Evolutionary conservation across 1,139 yeast genomes (phyloP).

Genomic region (Debaryomyces fabryi): DNA sequence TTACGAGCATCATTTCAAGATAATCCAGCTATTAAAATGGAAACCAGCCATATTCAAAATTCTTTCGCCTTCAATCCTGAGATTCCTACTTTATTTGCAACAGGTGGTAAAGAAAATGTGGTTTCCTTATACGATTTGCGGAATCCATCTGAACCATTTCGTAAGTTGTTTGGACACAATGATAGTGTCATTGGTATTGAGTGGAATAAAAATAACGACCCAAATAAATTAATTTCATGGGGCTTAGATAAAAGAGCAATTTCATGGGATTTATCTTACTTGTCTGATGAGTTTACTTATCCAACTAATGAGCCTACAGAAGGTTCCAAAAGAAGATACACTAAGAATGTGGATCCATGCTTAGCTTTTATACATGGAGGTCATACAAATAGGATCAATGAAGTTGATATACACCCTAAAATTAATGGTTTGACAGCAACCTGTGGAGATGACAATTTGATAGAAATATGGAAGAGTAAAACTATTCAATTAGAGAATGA

Average conservation of each 20-base stretch:
- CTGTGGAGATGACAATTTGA: slow-evolving; percentile 55
- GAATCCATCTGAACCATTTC: slow-evolving; percentile 47
- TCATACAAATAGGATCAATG: slow-evolving; percentile 56
- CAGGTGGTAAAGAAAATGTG: slow-evolving; percentile 57
- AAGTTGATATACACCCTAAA: slow-evolving; percentile 52
- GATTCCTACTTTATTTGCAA: slow-evolving; percentile 46
- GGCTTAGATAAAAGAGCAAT: slow-evolving; percentile 53
- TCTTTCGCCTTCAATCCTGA: slow-evolving; percentile 53
- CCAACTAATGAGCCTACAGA: slow-evolving; percentile 31
- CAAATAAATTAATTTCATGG: slow-evolving; percentile 45
- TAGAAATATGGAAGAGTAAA: slow-evolving; percentile 59
- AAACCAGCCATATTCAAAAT: slow-evolving; percentile 49
- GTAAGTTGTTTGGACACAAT: slow-evolving; percentile 54
- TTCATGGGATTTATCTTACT: slow-evolving; percentile 51
- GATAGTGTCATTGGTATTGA: slow-evolving; percentile 42
- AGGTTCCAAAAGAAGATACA: slow-evolving; percentile 27
- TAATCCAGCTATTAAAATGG: slow-evolving; percentile 47
- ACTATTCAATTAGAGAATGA: slow-evolving; percentile 43
- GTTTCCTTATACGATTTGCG: slow-evolving; percentile 55
- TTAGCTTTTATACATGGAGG: slow-evolving; percentile 62
- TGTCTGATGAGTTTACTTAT: slow-evolving; percentile 48
- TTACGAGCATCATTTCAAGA: slow-evolving; percentile 42
- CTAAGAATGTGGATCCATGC: slow-evolving; percentile 58
- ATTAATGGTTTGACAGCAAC: slow-evolving; percentile 45
- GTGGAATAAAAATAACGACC: slow-evolving; percentile 42